phyloP scores from a whole-genome alignment of 495 filamentous ascomycete species.

The Friedmanniomyces simplex region DNA sequence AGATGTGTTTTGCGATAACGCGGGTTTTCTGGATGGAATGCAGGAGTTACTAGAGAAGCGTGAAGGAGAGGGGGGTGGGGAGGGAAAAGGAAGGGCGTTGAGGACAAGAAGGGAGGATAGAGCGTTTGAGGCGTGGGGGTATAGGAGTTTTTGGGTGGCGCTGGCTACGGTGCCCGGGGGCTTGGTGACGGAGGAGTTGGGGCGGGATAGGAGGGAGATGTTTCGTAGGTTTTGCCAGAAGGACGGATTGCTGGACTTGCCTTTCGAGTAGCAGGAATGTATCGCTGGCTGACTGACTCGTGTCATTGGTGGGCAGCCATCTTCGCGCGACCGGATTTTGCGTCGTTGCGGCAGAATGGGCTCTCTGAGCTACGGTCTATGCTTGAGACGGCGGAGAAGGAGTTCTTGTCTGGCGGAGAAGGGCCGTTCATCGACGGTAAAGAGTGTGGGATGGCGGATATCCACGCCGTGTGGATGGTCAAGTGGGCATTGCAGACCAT shows the following conservation, averaged over 20 bases:
- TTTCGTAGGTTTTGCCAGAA: background rate
- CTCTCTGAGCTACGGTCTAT: conserved; percentile 7
- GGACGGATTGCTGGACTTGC: no score
- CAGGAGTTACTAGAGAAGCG: background rate
- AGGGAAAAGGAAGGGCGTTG: conserved; percentile 7
- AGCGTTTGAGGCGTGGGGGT: conserved; percentile 9
- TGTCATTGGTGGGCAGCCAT: conserved; percentile 1
- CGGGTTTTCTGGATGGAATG: conserved; percentile 9
- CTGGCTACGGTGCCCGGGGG: background rate
- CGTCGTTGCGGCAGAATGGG: conserved; percentile 5
- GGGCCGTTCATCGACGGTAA: conserved; percentile 10
- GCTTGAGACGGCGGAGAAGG: conserved; percentile 12
- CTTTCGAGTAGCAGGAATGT: no score
- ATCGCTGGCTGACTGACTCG: no score
- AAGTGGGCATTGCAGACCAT: conserved; percentile 15
- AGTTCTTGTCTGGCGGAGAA: conserved; percentile 5
- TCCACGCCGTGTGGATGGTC: conserved; percentile 19
- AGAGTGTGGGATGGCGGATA: conserved; percentile 7
- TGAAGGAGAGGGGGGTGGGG: no score
- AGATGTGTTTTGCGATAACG: conserved; percentile 18
- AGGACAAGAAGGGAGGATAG: background rate
- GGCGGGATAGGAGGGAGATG: conserved; percentile 7
- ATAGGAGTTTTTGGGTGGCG: conserved; percentile 8
- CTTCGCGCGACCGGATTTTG: conserved; percentile 12
- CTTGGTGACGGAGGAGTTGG: conserved; percentile 2